Percentiles rank a stretch among this genome's conserved stretches.
Conservation (phyloP, 2,329 filamentous ascomycete genomes). For the Boeremia exigua region DNA sequence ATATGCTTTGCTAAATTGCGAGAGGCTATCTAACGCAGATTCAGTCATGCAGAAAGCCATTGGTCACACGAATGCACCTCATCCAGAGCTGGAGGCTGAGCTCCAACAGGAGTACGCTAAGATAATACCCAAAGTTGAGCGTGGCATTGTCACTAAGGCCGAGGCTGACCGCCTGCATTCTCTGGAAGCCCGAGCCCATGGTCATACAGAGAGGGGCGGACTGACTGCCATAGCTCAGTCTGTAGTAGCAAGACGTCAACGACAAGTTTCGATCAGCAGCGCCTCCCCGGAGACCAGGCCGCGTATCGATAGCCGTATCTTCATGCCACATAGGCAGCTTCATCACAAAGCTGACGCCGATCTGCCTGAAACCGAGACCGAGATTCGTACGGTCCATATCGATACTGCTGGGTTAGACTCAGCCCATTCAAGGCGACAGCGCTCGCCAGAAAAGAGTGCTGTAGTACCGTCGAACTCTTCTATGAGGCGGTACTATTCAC, state of each 20-base stretch:
- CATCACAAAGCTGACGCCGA: slow-evolving; percentile 40
- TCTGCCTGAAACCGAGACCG: slow-evolving; percentile 35
- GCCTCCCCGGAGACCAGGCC: slow-evolving; percentile 11
- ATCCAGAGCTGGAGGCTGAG: slow-evolving; percentile 39
- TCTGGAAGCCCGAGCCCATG: slow-evolving; percentile 48
- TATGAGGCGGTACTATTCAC: slow-evolving; percentile 17
- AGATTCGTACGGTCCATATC: slow-evolving; percentile 43
- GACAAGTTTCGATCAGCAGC: slow-evolving; percentile 25
- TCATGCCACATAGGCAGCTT: slow-evolving; percentile 36
- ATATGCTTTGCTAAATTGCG: too few relatives aligned
- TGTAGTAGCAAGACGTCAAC: slow-evolving; percentile 43
- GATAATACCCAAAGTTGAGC: slow-evolving; percentile 41
- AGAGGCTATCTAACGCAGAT: slow-evolving; percentile 9
- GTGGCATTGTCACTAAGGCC: slow-evolving; percentile 45
- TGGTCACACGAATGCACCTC: slow-evolving; percentile 30
- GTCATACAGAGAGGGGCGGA: slow-evolving; percentile 44
- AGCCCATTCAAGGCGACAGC: slow-evolving; percentile 39
- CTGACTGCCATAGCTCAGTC: slow-evolving; percentile 50
- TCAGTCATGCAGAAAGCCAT: slow-evolving; percentile 42
- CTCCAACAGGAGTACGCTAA: slow-evolving; percentile 39
- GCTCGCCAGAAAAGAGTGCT: slow-evolving; percentile 31
- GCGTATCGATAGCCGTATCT: slow-evolving; percentile 20
- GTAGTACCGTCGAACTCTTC: slow-evolving; percentile 13
- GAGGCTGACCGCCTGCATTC: slow-evolving; percentile 52
- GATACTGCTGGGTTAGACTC: slow-evolving; percentile 41